phyloP scores from a whole-genome alignment of 23 red algal genomes.

The Gracilaria gracilis region DNA sequence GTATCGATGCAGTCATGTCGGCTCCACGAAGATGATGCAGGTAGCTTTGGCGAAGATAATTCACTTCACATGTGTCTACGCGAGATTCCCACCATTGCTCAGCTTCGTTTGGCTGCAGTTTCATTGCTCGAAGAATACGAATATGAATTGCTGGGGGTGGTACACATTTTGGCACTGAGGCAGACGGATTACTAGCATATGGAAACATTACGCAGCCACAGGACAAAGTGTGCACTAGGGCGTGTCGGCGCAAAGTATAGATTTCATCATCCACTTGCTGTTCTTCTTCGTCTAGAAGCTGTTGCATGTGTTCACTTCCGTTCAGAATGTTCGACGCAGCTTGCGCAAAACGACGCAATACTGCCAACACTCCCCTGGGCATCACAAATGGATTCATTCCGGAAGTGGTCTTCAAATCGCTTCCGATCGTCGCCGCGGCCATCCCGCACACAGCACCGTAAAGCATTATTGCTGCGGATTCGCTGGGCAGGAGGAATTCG shows the following conservation, averaged over 20 bases:
- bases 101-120: not conserved
- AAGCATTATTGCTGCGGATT: constrained; percentile 27
- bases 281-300: constrained; percentile 18
- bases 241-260: constrained; percentile 15
- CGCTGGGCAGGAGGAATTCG: constrained; percentile 2
- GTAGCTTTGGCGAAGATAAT: constrained; percentile 39
- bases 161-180: constrained; percentile 5
- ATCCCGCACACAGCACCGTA: constrained; percentile 21
- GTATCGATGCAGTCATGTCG: not conserved
- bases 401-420: not conserved
- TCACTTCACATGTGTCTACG: not conserved
- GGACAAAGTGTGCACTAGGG: not conserved
- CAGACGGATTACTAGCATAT: constrained; percentile 7
- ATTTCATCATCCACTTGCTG: constrained; percentile 10
- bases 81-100: constrained; percentile 7
- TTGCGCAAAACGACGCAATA: constrained; percentile 28
- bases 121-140: constrained; percentile 27
- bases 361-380: constrained; percentile 18
- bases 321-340: constrained; percentile 9
- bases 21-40: constrained; percentile 32
- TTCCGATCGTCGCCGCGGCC: not conserved
- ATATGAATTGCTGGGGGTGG: constrained; percentile 12
- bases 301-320: constrained; percentile 7
- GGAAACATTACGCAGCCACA: constrained; percentile 30
- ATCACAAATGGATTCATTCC: not conserved